Percentiles rank a stretch among this genome's conserved stretches.
Conservation (phyloP, 768 basidiomycete genomes). For the Termitomyces sp. region DNA sequence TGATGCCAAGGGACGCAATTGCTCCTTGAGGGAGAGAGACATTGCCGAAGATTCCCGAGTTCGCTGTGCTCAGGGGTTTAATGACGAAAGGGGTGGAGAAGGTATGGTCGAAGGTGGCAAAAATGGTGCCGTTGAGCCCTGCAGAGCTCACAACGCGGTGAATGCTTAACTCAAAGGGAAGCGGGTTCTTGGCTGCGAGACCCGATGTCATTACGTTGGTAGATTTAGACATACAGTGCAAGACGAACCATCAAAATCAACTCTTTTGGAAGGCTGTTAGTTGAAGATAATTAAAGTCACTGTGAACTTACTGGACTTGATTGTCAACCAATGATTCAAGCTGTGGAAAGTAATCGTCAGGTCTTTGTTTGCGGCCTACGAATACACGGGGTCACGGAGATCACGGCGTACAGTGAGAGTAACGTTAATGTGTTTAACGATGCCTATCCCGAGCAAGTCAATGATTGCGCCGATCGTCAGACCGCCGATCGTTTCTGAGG, state of each 20-base stretch:
- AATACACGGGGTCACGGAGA: not conserved
- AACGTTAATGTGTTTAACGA: constrained; percentile 33
- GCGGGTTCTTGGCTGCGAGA: constrained; percentile 33
- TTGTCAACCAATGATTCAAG: constrained; percentile 30
- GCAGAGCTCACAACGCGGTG: constrained; percentile 35
- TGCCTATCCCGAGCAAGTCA: constrained; percentile 30
- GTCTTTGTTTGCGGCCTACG: not conserved
- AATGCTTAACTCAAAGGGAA: constrained; percentile 40
- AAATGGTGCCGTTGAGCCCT: constrained; percentile 47
- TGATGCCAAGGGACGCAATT: constrained; percentile 42
- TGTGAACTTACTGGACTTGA: constrained; percentile 25
- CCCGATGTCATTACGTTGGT: not conserved
- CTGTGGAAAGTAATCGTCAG: constrained; percentile 17
- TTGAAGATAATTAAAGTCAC: not conserved
- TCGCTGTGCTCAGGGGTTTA: constrained; percentile 41
- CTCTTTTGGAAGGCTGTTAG: constrained; percentile 13
- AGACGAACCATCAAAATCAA: constrained; percentile 30
- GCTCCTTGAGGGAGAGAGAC: constrained; percentile 54
- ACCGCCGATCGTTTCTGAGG: constrained; percentile 16
- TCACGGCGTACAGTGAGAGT: constrained; percentile 27
- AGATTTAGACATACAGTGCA: not conserved
- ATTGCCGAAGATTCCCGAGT: constrained; percentile 52
- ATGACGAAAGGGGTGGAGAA: constrained; percentile 50
- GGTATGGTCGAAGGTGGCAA: constrained; percentile 52
- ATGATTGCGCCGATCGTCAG: constrained; percentile 32